Base-by-base conservation (phyloP, 2,329 filamentous ascomycete species). In the Cladosporium austrohemisphaericum region DNA sequence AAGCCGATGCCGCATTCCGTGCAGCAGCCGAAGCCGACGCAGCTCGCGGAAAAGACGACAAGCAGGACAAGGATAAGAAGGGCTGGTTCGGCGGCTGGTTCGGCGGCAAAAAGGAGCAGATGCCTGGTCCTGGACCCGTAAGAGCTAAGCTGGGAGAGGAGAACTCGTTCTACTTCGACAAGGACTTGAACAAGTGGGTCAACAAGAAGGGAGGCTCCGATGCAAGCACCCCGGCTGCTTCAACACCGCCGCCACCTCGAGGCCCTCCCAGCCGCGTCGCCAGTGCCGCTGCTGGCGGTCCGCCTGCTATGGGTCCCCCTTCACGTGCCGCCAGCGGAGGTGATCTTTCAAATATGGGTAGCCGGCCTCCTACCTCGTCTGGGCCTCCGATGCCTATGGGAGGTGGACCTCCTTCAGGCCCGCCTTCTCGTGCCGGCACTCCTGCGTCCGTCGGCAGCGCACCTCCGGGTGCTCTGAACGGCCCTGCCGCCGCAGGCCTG, bases 181-280 rank as follows among this genome's bases (percentile, higher is more conserved):
- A 90, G 2, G 88, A 96, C n/a, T 79, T 95, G 45, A 94, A 95
- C 74, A 90, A 93, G 66, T 98, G 94, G 94, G 78, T 98, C 66
- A 97, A 98, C 74, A 96, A 96, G 75, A 96, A 95, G 66, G 84
- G 84, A 10, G 73, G 73, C 11, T 78, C 80, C 6, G 84, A 86
- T 7, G 73, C 77, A 20, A 73, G 79, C 3, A 78, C 81, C 55
- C 74, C 78, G 23, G 65, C 76, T 19, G 69, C 72, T n/a, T 71
- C 73, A 38, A 83, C 83, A 1, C 83, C 90, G 0, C 87, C 92
- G 1, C 91, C 93, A 1, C 91, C 91, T 0, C 83, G 78, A 58
- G 78, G 74, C 5, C 71, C 73, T 49, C 75, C 71, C 54, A 72
- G 71, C 51, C 65, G 76, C 56, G 72, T 78, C 46, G 74, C 77